phyloP scores from a whole-genome alignment of 768 basidiomycete genomes.

The Russula virescens region DNA sequence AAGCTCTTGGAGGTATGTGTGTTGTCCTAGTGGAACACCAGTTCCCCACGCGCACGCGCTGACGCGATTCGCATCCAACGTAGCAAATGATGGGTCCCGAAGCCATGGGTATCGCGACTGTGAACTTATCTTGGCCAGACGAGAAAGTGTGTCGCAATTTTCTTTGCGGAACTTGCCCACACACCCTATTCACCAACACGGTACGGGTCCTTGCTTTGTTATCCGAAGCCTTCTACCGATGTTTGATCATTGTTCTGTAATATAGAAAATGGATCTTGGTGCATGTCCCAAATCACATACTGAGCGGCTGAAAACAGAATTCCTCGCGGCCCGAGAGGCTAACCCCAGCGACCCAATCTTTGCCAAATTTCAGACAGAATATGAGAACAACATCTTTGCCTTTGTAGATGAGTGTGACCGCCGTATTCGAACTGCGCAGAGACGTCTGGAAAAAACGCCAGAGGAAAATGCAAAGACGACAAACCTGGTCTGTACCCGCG shows the following conservation, averaged over 20 bases:
- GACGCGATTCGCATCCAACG: constrained; percentile 28
- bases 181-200: constrained; percentile 95
- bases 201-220: constrained; percentile 41
- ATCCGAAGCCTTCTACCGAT: neutral
- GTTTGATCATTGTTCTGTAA: neutral
- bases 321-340: constrained; percentile 68
- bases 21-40: neutral
- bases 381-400: constrained; percentile 89
- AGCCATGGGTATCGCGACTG: constrained; percentile 94
- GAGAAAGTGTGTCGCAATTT: constrained; percentile 99
- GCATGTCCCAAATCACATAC: constrained; percentile 97
- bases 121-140: constrained; percentile 89
- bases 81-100: constrained; percentile 99
- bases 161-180: constrained; percentile 97
- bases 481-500: constrained; percentile 64
- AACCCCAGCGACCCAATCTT: constrained; percentile 79
- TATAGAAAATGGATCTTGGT: constrained; percentile 98
- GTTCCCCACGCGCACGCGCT: constrained; percentile 25
- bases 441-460: constrained; percentile 96
- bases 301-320: constrained; percentile 89
- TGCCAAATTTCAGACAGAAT: constrained; percentile 86
- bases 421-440: constrained; percentile 88
- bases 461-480: constrained; percentile 99
- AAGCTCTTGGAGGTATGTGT: constrained; percentile 69
- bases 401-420: constrained; percentile 99